phyloP scores from a whole-genome alignment of 805 yeast genomes.

The Saccharomycopsis synnaedendra region DNA sequence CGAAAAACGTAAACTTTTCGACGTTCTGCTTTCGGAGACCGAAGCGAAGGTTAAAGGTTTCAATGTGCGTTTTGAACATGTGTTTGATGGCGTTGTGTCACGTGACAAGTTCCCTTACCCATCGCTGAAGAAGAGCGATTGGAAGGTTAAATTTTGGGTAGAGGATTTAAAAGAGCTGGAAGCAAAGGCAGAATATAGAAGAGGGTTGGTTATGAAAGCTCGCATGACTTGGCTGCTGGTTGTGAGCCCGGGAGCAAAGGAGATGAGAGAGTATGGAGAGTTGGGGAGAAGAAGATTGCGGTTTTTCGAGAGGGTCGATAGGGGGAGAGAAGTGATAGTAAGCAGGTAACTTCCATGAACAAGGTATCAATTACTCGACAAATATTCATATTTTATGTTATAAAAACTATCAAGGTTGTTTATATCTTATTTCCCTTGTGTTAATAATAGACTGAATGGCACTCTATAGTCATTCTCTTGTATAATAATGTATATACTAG shows the following conservation, averaged over 20 bases:
- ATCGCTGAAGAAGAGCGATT: conserved; percentile 20
- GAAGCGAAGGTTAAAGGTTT: conserved; percentile 24
- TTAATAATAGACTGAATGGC: too few relatives aligned
- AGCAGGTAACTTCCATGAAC: neutral
- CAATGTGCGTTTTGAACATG: conserved; percentile 26
- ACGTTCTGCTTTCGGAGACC: conserved; percentile 12
- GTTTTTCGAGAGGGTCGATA: neutral
- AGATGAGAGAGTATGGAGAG: conserved; percentile 1
- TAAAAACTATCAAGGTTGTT: too few relatives aligned
- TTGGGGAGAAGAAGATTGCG: conserved; percentile 8
- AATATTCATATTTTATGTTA: too few relatives aligned
- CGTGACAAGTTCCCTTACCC: conserved; percentile 19
- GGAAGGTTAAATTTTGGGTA: conserved; percentile 25
- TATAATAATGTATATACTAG: too few relatives aligned
- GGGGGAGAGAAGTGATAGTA: conserved; percentile 4
- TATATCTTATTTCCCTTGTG: too few relatives aligned
- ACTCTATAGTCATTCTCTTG: too few relatives aligned
- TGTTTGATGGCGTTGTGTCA: conserved; percentile 22
- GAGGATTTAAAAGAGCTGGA: conserved; percentile 18
- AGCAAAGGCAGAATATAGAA: conserved; percentile 18
- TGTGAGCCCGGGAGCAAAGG: neutral
- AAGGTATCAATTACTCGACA: too few relatives aligned
- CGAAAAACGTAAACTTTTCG: conserved; percentile 7
- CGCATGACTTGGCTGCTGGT: conserved; percentile 2
- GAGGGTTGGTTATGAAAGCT: conserved; percentile 19